Evolutionary conservation across 208 protist species (phyloP).

Genomic region (Sergeia podlipaevii): DNA sequence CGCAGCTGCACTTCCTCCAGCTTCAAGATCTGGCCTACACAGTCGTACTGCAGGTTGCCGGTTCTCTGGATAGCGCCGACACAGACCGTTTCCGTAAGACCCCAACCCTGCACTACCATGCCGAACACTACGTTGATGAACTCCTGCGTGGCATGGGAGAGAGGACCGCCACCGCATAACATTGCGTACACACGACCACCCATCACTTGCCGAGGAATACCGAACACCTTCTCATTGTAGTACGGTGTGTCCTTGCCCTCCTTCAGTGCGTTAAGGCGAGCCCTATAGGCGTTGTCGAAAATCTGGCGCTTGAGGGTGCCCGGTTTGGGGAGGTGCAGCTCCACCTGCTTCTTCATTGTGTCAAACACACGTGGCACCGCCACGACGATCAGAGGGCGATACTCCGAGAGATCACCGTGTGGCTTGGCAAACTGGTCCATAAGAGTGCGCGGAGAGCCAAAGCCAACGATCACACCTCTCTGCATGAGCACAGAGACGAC

Average conservation of each 20-base stretch:
- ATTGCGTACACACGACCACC: constrained; percentile 74
- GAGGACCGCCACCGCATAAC: constrained; percentile 75
- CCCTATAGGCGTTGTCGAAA: constrained; percentile 68
- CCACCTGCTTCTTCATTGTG: constrained; percentile 75
- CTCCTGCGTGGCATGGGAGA: constrained; percentile 66
- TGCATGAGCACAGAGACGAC: constrained; percentile 62
- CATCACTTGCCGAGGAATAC: constrained; percentile 36
- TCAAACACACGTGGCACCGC: constrained; percentile 89
- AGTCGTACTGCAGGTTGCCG: constrained; percentile 62
- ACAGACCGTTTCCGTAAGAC: constrained; percentile 84
- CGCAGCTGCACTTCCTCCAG: constrained; percentile 87
- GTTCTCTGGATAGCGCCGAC: constrained; percentile 47
- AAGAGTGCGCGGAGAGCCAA: constrained; percentile 69
- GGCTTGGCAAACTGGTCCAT: constrained; percentile 67
- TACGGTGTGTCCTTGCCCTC: constrained; percentile 74
- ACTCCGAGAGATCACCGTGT: constrained; percentile 76
- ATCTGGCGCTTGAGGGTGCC: constrained; percentile 53
- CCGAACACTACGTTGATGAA: constrained; percentile 84
- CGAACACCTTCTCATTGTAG: constrained; percentile 79
- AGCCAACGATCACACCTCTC: constrained; percentile 67
- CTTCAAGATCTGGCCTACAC: constrained; percentile 68
- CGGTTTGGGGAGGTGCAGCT: constrained; percentile 49
- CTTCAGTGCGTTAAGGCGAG: constrained; percentile 58
- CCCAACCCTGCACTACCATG: constrained; percentile 84
- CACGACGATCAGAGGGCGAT: constrained; percentile 61